phyloP scores from a whole-genome alignment of 306 rosid species.

The Fagus sylvatica region DNA sequence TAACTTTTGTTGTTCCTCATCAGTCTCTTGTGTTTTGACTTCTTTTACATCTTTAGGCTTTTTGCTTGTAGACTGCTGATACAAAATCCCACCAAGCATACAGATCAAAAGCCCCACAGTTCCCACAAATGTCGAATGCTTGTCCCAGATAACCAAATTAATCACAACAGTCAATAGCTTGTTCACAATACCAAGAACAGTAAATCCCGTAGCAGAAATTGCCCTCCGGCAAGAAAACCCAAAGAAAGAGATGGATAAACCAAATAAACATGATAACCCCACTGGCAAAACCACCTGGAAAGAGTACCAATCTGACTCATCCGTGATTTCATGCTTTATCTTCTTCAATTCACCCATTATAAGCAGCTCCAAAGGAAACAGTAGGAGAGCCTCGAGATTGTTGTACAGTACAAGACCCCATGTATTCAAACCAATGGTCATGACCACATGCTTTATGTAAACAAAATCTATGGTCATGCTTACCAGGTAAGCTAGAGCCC shows the following conservation, averaged over 20 bases:
- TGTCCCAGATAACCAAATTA: slow-evolving; percentile 76
- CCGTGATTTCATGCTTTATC: slow-evolving; percentile 67
- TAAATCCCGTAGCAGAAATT: slow-evolving; percentile 76
- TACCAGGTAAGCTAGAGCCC: slow-evolving; percentile 76
- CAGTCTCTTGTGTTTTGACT: slow-evolving; percentile 33
- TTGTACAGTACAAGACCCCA: slow-evolving; percentile 88
- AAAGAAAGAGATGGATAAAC: slow-evolving; percentile 78
- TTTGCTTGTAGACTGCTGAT: slow-evolving; percentile 70
- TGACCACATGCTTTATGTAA: slow-evolving; percentile 81
- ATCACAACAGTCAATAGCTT: slow-evolving; percentile 77
- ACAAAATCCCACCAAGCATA: slow-evolving; percentile 72
- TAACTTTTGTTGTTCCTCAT: slow-evolving; percentile 59
- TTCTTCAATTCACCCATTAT: slow-evolving; percentile 81
- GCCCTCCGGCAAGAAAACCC: slow-evolving; percentile 90
- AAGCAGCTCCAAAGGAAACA: slow-evolving; percentile 74
- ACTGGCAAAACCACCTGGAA: slow-evolving; percentile 66
- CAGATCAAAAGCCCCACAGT: slow-evolving; percentile 77
- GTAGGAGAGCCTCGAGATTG: slow-evolving; percentile 76
- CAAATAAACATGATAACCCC: slow-evolving; percentile 72
- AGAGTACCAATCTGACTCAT: slow-evolving; percentile 71
- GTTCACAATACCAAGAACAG: slow-evolving; percentile 90
- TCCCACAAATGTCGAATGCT: slow-evolving; percentile 78
- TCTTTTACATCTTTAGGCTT: slow-evolving; percentile 54
- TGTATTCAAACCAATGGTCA: slow-evolving; percentile 76
- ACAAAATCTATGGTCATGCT: slow-evolving; percentile 86